These are phyloP conservation scores for Ophiostoma himal-ulmi DNA, from an alignment of 2,329 filamentous ascomycete genomes.

Conservation along the genomic window DNA sequence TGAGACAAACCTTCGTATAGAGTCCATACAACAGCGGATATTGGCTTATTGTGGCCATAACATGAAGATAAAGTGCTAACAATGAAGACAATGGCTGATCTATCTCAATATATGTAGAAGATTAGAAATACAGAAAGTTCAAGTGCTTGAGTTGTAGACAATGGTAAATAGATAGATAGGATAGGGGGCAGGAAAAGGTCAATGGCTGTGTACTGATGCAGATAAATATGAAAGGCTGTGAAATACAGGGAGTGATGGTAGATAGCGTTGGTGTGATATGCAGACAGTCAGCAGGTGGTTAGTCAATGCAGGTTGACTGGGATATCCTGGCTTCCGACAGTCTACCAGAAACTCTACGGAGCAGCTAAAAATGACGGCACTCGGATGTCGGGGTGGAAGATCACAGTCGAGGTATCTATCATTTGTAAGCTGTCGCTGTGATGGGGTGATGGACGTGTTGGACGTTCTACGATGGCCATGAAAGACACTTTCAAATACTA, in stretches of 20 bases:
- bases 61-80: neutral
- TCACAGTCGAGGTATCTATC: neutral
- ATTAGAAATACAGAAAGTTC: neutral
- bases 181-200: neutral
- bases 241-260: too few relatives aligned
- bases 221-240: neutral
- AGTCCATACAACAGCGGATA: neutral
- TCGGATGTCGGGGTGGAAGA: neutral
- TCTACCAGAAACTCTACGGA: neutral
- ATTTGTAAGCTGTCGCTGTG: neutral
- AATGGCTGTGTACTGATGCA: neutral
- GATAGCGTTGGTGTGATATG: neutral
- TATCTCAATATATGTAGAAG: neutral
- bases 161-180: neutral
- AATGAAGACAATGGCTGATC: neutral
- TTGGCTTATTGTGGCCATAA: neutral
- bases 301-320: neutral
- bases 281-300: neutral
- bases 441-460: neutral
- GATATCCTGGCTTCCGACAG: neutral
- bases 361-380: neutral
- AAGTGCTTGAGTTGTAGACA: neutral
- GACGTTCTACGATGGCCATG: neutral
- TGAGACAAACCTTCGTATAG: neutral
- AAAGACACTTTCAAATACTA: neutral